Evolutionary conservation across 2,329 filamentous ascomycete genomes (phyloP), one percentile per base, ranked within the genome.

Genomic region (Xylariaceae sp.): DNA sequence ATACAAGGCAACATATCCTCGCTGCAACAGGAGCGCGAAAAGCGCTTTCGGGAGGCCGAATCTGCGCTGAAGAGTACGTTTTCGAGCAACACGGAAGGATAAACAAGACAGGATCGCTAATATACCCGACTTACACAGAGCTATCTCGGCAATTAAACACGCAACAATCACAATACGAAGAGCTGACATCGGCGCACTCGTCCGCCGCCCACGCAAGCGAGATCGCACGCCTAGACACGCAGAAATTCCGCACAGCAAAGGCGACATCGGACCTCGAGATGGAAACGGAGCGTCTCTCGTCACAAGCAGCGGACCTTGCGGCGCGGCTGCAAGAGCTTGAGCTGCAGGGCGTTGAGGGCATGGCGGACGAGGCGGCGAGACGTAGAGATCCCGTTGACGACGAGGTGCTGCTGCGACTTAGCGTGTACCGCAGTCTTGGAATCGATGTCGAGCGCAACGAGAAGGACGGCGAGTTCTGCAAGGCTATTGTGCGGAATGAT

Each of bases 171-270:
- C 90, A 94, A 71, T 87, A 96, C 76, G 81, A 84, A 57, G 90
- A 95, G 74, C 87, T 90, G 0, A 79, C 90, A 0, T 77, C 85
- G 0, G 78, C 87, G 2, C 90, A 96, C 78, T 90, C 91, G 64
- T 84, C 89, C 0, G 82, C 87, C 4, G 85, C 85, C 61, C 93
- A 97, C 76, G 91, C 92, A 4, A 86, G 86, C 42, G 85, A 90
- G 71, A 96, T 97, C 63, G 82, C 94, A 17, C 84, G 88, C 47
- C 86, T 97, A 62, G 93, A 97, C 75, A 96, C 91, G 1, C 87
- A 92, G 67, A 97, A 97, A 72, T 97, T 97, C 76, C 88, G 92
- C 67, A 88, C 91, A 59, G 93, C 93, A n/a, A 97, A 97, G 75
- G 86, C 89, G 13, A 91, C 90, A 0, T 88, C 85, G 1, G 93